Evolutionary conservation across 1,284 basidiomycete genomes (phyloP).

Genomic region (Leccinum huronense): DNA sequence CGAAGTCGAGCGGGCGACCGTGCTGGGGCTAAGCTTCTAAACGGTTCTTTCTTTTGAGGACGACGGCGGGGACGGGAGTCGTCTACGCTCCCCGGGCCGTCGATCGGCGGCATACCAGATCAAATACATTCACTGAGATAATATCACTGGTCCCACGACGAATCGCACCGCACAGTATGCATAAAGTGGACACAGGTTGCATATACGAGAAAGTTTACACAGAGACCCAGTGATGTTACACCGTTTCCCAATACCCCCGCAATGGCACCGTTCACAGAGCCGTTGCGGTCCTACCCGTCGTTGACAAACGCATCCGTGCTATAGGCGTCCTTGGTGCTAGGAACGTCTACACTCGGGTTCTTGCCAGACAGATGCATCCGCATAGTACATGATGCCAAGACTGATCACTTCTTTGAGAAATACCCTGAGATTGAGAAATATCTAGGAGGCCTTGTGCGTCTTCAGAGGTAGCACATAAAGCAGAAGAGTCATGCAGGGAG

Average conservation of each 20-base stretch:
- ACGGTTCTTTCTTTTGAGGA: not conserved
- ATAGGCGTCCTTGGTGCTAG: constrained; percentile 13
- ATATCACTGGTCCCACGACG: not conserved
- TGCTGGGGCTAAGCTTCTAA: constrained; percentile 40
- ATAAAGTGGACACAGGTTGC: not conserved
- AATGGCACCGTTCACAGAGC: constrained; percentile 9
- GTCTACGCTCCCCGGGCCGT: too few relatives aligned
- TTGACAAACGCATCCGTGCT: constrained; percentile 60
- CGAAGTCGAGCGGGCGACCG: constrained; percentile 21
- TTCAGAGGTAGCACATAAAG: too few relatives aligned
- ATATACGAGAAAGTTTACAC: not conserved
- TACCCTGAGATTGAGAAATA: too few relatives aligned
- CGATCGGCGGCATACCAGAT: too few relatives aligned
- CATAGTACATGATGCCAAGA: too few relatives aligned
- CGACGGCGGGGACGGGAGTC: not conserved
- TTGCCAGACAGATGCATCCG: constrained; percentile 18
- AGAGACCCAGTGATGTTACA: not conserved
- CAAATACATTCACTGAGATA: not conserved
- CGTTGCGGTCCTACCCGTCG: constrained; percentile 11
- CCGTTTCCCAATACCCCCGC: constrained; percentile 3
- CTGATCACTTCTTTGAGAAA: too few relatives aligned
- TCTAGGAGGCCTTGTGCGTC: too few relatives aligned
- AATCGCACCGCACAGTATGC: too few relatives aligned
- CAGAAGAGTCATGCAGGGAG: too few relatives aligned
- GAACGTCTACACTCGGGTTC: constrained; percentile 67